Base-by-base conservation (phyloP, 2,329 filamentous ascomycete species). In the Diaporthe sp. region DNA sequence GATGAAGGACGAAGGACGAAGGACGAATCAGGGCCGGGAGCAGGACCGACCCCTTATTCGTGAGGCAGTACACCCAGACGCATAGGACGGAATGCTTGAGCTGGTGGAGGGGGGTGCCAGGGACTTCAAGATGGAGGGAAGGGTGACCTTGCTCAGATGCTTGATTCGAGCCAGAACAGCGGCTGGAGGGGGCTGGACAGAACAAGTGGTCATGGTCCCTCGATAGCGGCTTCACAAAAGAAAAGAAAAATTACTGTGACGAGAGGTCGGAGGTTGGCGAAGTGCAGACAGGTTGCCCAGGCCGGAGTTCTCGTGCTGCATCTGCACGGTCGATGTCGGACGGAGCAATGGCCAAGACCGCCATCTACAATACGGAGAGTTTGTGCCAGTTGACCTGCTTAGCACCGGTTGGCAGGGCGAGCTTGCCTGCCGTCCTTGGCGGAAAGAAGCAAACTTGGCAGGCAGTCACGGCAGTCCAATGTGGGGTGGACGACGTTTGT, bases 381-480 rank as follows among this genome's bases (percentile, higher is more conserved):
- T 12, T 37, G 42, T 47, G 42, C 42, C 37, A 42, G 37, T 65
- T 50, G 61, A 65, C 61, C 39, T 47, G 39, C 61, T 65, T n/a
- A 35, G 27, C 37, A 44, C 22, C 42, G 37, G 42, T 66, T 66
- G 61, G 61, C 42, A 10, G 50, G 61, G 61, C 42, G 61, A n/a
- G n/a, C 44, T 35, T 66, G 61, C 44, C 63, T 51, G 63, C 63
- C 63, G 63, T 66, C 32, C 63, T 66, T 66, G 63, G 63, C 63
- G 44, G 3, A 37, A 66, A 66, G 44, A 66, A 66, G 63, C 63
- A 66, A 37, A 27, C 63, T 66, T 66, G 61, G 61, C 61, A 66
- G 61, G 42, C 59, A 47, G 59, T 39, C n/a, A 47, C 9, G 42
- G 8, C 44, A 50, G 9, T 22, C 58, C 25, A 50, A 15, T 59